A percentile compares a stretch with the other conserved stretches of the same genome.
These are phyloP conservation scores for Verticillium longisporum DNA, from an alignment of 2,329 filamentous ascomycete genomes.

Conservation along the genomic window DNA sequence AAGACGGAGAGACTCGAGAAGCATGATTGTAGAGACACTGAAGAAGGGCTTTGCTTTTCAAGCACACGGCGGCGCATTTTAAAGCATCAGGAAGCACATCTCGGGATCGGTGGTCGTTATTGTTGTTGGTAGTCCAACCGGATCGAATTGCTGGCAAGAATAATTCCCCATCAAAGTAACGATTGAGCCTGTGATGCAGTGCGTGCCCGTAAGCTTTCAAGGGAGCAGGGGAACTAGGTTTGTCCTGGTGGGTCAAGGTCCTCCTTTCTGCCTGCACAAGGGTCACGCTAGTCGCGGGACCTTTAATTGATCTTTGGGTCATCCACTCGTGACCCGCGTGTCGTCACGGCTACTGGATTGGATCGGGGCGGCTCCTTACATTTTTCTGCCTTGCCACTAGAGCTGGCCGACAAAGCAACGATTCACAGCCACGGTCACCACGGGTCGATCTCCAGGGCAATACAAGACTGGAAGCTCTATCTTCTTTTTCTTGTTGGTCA, in stretches of 20 bases:
- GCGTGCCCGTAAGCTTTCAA: not conserved
- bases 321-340: not conserved
- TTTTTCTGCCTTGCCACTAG: not conserved
- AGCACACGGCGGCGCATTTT: no score
- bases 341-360: not conserved
- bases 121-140: no score
- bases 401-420: no score
- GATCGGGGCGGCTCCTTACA: not conserved
- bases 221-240: not conserved
- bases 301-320: conserved; percentile 1
- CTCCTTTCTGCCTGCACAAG: not conserved
- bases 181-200: no score
- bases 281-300: not conserved
- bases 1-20: not conserved
- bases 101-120: no score
- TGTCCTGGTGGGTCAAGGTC: not conserved
- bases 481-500: not conserved
- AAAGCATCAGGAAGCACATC: no score
- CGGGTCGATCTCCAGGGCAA: not conserved
- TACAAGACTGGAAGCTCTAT: not conserved
- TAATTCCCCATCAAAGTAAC: no score
- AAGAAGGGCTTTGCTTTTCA: no score
- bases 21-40: not conserved
- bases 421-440: not conserved
- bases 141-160: no score